Evolutionary conservation across 2,329 filamentous ascomycete genomes (phyloP).

Genomic region (Byssoonygena ceratinophila): DNA sequence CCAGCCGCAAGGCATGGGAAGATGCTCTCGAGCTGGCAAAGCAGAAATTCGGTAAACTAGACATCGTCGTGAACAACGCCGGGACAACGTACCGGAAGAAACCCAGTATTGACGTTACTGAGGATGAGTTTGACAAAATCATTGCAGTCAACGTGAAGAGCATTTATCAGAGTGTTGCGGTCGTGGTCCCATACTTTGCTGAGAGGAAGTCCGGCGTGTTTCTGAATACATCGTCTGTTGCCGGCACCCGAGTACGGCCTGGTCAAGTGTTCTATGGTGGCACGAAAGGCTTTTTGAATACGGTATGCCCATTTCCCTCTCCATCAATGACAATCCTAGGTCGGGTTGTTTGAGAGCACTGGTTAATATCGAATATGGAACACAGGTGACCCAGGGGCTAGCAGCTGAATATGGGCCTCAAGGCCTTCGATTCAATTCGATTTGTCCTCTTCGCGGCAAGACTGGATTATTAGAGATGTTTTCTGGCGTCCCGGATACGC

Average conservation of each 20-base stretch:
- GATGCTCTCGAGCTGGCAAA: conserved; percentile 19
- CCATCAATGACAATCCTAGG: no score
- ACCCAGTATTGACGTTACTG: conserved; percentile 34
- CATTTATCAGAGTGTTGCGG: conserved; percentile 27
- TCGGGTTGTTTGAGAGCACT: not conserved
- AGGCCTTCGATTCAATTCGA: conserved; percentile 17
- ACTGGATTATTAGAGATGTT: conserved; percentile 16
- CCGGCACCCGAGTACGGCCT: conserved; percentile 32
- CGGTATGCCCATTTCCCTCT: conserved; percentile 23
- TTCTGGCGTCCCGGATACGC: conserved; percentile 11
- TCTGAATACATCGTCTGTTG: conserved; percentile 30
- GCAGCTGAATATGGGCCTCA: conserved; percentile 15
- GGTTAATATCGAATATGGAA: no score
- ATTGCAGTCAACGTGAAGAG: conserved; percentile 37
- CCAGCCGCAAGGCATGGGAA: conserved; percentile 21
- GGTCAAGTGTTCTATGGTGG: conserved; percentile 39
- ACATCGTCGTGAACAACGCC: conserved; percentile 40
- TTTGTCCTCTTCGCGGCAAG: conserved; percentile 18
- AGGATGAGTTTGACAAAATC: conserved; percentile 35
- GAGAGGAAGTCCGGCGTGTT: not conserved
- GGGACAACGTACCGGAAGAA: conserved; percentile 34
- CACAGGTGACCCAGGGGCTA: conserved; percentile 15
- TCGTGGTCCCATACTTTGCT: conserved; percentile 15
- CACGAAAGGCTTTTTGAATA: conserved; percentile 35
- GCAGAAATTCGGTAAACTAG: conserved; percentile 24